Percentiles rank a stretch among this genome's conserved stretches.
phyloP scores from a whole-genome alignment of 129 eudicot genomes.

The Saposhnikovia divaricata region DNA sequence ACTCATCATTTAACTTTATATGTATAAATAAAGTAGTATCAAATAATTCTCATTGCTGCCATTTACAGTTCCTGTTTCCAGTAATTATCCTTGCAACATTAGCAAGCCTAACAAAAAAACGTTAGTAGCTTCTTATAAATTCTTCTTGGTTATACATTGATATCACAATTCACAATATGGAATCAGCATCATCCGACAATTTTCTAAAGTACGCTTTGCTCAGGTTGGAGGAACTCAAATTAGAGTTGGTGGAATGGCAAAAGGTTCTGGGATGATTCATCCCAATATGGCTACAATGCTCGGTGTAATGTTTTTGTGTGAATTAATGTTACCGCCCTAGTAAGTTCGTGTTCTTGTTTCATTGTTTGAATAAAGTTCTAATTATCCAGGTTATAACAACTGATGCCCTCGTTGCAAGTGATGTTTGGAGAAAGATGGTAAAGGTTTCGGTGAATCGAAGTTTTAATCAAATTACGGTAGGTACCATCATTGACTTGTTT shows the following conservation, averaged over 20 bases:
- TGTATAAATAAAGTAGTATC: neutral
- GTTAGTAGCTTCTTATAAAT: neutral
- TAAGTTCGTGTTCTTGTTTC: constrained; percentile 5
- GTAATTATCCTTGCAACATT: neutral
- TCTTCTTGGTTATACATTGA: neutral
- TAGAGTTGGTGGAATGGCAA: constrained; percentile 94
- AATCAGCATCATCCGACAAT: neutral
- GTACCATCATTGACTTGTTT: constrained; percentile 18
- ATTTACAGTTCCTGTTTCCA: neutral
- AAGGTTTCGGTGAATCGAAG: constrained; percentile 78
- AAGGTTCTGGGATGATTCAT: constrained; percentile 99
- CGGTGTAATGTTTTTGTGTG: constrained; percentile 53
- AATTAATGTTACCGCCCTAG: neutral
- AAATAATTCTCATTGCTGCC: neutral
- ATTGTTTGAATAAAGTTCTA: constrained; percentile 1
- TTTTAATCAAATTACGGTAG: constrained; percentile 92
- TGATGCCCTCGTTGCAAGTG: constrained; percentile 67
- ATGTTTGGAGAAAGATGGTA: constrained; percentile 94
- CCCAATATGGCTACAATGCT: constrained; percentile 99
- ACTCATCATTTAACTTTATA: neutral
- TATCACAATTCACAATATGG: neutral
- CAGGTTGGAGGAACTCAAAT: constrained; percentile 65
- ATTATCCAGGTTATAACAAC: constrained; percentile 84
- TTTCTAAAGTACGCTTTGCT: neutral
- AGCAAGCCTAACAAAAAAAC: neutral